A percentile compares a stretch with the other conserved stretches of the same genome.
phyloP scores from a whole-genome alignment of 768 basidiomycete genomes.

The Lactarius sp. region DNA sequence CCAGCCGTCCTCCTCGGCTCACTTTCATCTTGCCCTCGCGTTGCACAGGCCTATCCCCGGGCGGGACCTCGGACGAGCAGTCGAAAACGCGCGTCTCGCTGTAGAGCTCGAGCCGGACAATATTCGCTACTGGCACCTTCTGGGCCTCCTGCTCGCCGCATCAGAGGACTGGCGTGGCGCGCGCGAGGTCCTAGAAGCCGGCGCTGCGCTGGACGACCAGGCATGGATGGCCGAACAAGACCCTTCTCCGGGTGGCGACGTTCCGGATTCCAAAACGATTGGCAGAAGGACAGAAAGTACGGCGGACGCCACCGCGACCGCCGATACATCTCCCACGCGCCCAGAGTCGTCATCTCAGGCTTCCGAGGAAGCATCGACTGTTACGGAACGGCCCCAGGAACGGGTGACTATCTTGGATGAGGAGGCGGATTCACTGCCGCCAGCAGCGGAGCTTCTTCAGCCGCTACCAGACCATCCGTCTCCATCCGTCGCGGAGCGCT shows the following conservation, averaged over 20 bases:
- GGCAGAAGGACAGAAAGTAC: background rate
- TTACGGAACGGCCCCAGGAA: slow-evolving; percentile 8
- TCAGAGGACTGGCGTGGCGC: slow-evolving; percentile 78
- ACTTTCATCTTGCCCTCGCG: slow-evolving; percentile 80
- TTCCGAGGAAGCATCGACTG: slow-evolving; percentile 14
- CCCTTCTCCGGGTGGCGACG: slow-evolving; percentile 1
- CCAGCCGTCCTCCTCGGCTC: slow-evolving; percentile 50
- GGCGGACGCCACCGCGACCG: background rate
- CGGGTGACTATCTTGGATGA: slow-evolving; percentile 31
- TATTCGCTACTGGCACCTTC: slow-evolving; percentile 84
- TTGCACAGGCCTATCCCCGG: slow-evolving; percentile 57
- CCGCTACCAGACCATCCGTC: slow-evolving; percentile 44
- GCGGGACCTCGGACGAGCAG: slow-evolving; percentile 64
- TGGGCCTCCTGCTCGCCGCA: slow-evolving; percentile 77
- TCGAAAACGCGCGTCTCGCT: slow-evolving; percentile 60
- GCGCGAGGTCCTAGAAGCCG: slow-evolving; percentile 70
- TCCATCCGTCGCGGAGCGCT: slow-evolving; percentile 51
- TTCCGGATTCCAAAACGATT: slow-evolving; percentile 12
- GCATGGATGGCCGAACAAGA: slow-evolving; percentile 30
- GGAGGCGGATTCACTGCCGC: slow-evolving; percentile 35
- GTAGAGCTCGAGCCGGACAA: slow-evolving; percentile 63
- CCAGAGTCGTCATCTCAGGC: background rate
- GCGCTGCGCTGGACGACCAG: slow-evolving; percentile 50
- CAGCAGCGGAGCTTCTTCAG: slow-evolving; percentile 41
- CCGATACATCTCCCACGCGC: background rate